A percentile compares a stretch with the other conserved stretches of the same genome.
phyloP scores from a whole-genome alignment of 257 asterid species.

The Cynanchum wilfordii region DNA sequence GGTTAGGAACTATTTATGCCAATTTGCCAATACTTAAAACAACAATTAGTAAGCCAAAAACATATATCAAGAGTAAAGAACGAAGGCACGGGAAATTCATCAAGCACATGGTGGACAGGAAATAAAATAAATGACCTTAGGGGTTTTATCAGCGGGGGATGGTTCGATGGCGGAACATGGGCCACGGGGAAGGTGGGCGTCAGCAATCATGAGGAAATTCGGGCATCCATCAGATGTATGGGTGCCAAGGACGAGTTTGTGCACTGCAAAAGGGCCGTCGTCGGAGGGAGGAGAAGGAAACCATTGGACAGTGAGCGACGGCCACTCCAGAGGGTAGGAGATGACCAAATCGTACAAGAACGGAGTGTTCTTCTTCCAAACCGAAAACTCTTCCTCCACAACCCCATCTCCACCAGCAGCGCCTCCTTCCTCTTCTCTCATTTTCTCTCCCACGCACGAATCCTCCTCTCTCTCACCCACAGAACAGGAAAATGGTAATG shows the following conservation, averaged over 20 bases:
- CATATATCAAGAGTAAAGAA: not conserved
- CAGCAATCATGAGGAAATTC: slow-evolving; percentile 73
- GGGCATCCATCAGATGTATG: slow-evolving; percentile 77
- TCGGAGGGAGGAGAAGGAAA: slow-evolving; percentile 48
- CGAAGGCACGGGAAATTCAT: slow-evolving; percentile 18
- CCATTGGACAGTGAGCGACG: slow-evolving; percentile 96
- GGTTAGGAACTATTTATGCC: too few species aligned
- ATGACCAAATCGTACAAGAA: slow-evolving; percentile 75
- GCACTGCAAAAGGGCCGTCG: slow-evolving; percentile 43
- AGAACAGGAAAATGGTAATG: not conserved
- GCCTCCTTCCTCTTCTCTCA: slow-evolving; percentile 32
- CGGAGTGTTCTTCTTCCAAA: slow-evolving; percentile 95
- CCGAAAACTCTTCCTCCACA: slow-evolving; percentile 81
- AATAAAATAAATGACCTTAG: slow-evolving; percentile 43
- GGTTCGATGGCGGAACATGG: slow-evolving; percentile 41
- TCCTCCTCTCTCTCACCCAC: not conserved
- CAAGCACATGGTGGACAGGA: slow-evolving; percentile 39
- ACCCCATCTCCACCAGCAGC: slow-evolving; percentile 27
- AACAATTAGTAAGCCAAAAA: not conserved
- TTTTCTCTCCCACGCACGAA: slow-evolving; percentile 2
- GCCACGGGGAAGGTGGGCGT: slow-evolving; percentile 67
- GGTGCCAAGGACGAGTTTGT: slow-evolving; percentile 72
- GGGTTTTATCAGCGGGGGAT: slow-evolving; percentile 37
- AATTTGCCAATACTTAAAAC: too few species aligned
- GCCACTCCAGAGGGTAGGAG: slow-evolving; percentile 92